Evolutionary conservation across 2,329 filamentous ascomycete genomes (phyloP), one percentile per base, ranked within the genome.

Genomic region (Chaetomiaceae sp.): DNA sequence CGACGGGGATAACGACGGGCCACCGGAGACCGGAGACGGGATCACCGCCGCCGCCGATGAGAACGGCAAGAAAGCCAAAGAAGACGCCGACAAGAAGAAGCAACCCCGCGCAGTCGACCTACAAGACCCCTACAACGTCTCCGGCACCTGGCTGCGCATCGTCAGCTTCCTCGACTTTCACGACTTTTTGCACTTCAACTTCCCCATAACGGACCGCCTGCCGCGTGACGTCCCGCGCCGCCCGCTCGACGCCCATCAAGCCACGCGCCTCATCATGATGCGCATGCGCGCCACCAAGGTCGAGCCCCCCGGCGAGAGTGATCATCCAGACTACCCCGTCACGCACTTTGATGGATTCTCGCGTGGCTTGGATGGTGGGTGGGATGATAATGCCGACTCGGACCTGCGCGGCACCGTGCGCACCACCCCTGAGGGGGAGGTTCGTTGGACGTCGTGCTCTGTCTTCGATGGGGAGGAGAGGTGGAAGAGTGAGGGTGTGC

Each of bases 401-500:
- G 74, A 75, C 23, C 76, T 89, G 50, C 73, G 76, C 71, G 82
- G 86, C 2, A 76, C 69, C 1, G 86, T 87, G 1, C 73, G 83
- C 10, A 68, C 85, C 57, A 90, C 86, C 0, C 73, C 74, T 10
- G 76, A 87, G 56, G 85, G 86, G 10, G 85, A 89, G 56, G 81
- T 91, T 4, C 73, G 84, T 38, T 91, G 87, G 87, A 87, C 83
- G 2, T 84, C 81, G 0, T 79, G 81, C 47, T 86, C 81, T 1
- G 74, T 89, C 12, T 73, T 75, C 56, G 69, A 76, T 58, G 82
- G 84, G 42, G 75, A 87, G 57, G 82, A 86, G 61, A 73, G 85
- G 19, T 91, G 87, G 87, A 77, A 80, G n/a, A 86, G 82, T 61
- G 87, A 92, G 68, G 80, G 85, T 8, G 73, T 91, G 5, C 87